Percentiles rank a stretch among this genome's conserved stretches.
These are phyloP conservation scores for Amanita polypyramis DNA, from an alignment of 768 basidiomycete genomes.

Conservation along the genomic window DNA sequence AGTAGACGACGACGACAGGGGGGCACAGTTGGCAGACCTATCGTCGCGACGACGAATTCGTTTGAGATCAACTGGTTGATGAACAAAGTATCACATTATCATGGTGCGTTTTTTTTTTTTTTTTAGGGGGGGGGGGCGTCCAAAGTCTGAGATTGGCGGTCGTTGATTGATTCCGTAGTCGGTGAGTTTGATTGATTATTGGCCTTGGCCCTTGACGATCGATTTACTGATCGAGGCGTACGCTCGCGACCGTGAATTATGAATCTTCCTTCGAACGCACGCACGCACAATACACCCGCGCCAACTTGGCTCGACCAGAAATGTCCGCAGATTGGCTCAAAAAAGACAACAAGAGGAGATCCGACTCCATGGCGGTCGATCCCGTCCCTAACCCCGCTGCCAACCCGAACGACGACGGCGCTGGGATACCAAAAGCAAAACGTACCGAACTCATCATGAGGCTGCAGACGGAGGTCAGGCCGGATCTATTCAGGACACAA, in stretches of 20 bases:
- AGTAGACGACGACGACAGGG: neutral
- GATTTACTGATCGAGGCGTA: too few relatives aligned
- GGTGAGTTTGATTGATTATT: too few relatives aligned
- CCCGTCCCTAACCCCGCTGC: neutral
- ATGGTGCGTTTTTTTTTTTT: neutral
- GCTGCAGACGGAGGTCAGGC: constrained; percentile 1
- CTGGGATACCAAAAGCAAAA: neutral
- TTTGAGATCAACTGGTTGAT: constrained; percentile 1
- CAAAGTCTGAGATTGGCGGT: too few relatives aligned
- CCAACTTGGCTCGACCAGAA: neutral
- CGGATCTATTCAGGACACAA: neutral
- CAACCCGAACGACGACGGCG: neutral
- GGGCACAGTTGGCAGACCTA: neutral
- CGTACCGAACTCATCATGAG: constrained; percentile 4
- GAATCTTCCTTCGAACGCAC: neutral
- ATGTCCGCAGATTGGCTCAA: neutral
- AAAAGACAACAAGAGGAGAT: neutral
- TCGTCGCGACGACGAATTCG: neutral
- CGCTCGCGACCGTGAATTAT: neutral
- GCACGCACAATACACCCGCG: neutral
- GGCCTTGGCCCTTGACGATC: too few relatives aligned
- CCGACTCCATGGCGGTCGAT: neutral
- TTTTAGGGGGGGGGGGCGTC: too few relatives aligned
- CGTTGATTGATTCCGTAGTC: neutral
- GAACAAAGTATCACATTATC: constrained; percentile 1